Base-by-base conservation (phyloP, 2,329 filamentous ascomycete species). In the Reticulascus tulasneorum region DNA sequence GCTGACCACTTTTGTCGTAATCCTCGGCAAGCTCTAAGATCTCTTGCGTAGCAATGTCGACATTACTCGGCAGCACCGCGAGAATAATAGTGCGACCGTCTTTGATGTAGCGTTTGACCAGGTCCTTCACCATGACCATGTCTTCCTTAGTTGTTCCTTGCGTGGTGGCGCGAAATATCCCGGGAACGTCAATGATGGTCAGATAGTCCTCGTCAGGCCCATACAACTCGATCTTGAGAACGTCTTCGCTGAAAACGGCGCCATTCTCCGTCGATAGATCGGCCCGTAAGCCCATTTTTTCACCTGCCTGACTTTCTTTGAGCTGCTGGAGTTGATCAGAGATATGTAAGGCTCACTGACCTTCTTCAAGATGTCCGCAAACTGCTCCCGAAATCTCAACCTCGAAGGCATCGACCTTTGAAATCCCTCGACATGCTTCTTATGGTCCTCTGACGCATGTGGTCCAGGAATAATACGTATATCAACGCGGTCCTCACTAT, bases 111-210 rank as follows among this genome's bases (percentile, higher is more conserved):
- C 42, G 45, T 19, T 60, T 56, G 0, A 74, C 71, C 64, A 77
- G 71, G 9, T 58, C 56, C 13, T 60, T 59, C 1, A 76, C 67
- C 2, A 73, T 52, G 0, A 38, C 28, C 6, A 68, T 72, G 38
- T 76, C 72, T 0, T 33, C 37, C 3, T 69, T 61, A 0, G 67
- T 69, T 0, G 70, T 74, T 2, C 63, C 15, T 0, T 67, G 67
- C 29, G 44, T 38, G 0, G 49, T 51, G 1, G 23, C 35, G 7
- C 64, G 59, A 38, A 76, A 75, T n/a, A 75, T 69, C 0, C 72
- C 73, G 0, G 72, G 72, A 0, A 77, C 69, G 13, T 77, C 73
- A 6, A 75, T 75, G 7, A 77, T 58, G 0, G 71, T 77, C 7
- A 76, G 56, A 12, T 73, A 64, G 4, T 66, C 50, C 59, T 66